Conservation (phyloP, 2,329 filamentous ascomycete genomes). For the Colletotrichum magnum region DNA sequence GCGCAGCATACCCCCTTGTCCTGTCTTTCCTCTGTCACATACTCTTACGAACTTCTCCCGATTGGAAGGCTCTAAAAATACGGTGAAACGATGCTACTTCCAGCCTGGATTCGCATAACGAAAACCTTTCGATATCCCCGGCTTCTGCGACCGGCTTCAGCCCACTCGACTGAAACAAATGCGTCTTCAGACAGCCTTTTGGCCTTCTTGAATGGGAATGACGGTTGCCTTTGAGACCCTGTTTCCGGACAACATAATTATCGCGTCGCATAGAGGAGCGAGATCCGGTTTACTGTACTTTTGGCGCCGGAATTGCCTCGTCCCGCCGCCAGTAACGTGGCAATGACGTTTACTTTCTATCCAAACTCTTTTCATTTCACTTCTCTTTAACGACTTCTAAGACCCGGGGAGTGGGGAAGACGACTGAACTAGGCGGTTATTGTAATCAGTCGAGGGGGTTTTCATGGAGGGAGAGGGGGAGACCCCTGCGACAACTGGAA, state of each 20-base stretch:
- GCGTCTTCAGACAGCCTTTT: constrained; percentile 11
- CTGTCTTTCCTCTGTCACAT: constrained; percentile 41
- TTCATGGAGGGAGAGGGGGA: constrained; percentile 16
- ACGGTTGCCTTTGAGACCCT: neutral
- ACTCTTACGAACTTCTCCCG: constrained; percentile 41
- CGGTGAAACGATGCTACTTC: constrained; percentile 29
- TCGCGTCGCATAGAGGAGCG: constrained; percentile 12
- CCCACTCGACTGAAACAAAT: constrained; percentile 2
- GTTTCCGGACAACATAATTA: neutral
- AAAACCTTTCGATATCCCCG: constrained; percentile 37
- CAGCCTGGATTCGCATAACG: constrained; percentile 23
- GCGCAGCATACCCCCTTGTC: constrained; percentile 52
- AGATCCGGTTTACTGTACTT: constrained; percentile 30
- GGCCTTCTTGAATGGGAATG: constrained; percentile 14
- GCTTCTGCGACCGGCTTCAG: constrained; percentile 3
- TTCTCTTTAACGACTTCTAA: constrained; percentile 31
- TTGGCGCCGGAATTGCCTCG: constrained; percentile 42
- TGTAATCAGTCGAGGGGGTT: constrained; percentile 28
- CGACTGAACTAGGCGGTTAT: constrained; percentile 24
- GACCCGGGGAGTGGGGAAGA: constrained; percentile 10
- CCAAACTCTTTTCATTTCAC: constrained; percentile 43
- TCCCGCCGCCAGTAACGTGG: constrained; percentile 8
- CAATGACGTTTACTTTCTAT: constrained; percentile 22
- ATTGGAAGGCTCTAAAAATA: constrained; percentile 30
- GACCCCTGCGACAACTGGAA: constrained; percentile 10